Evolutionary conservation across 2,329 filamentous ascomycete genomes (phyloP).

Genomic region (Malbranchea cinnamomea): DNA sequence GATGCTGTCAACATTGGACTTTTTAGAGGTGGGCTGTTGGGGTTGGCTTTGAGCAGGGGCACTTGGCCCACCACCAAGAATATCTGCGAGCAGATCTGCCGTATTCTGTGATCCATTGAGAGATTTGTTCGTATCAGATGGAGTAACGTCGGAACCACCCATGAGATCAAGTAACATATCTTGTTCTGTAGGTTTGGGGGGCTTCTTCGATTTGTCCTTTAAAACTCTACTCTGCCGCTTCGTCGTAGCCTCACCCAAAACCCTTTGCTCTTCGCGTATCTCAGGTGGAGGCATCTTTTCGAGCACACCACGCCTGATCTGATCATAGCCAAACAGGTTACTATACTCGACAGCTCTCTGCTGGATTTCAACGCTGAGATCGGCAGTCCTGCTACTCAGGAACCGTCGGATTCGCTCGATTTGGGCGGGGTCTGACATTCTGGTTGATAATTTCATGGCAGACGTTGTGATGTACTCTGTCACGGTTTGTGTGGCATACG

Average conservation of each 20-base stretch:
- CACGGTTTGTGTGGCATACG: conserved; percentile 77
- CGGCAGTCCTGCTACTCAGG: conserved; percentile 63
- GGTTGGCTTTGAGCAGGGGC: conserved; percentile 39
- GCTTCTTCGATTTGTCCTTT: conserved; percentile 60
- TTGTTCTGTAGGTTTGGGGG: conserved; percentile 72
- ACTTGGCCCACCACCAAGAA: conserved; percentile 54
- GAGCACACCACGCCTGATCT: conserved; percentile 74
- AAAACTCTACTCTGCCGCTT: conserved; percentile 47
- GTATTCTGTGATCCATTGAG: conserved; percentile 53
- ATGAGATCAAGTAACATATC: conserved; percentile 87
- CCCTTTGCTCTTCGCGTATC: conserved; percentile 87
- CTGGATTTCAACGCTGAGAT: conserved; percentile 88
- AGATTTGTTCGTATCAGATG: conserved; percentile 38
- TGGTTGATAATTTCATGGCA: conserved; percentile 84
- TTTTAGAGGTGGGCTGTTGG: conserved; percentile 29
- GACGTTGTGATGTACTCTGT: conserved; percentile 94
- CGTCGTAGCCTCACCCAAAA: conserved; percentile 65
- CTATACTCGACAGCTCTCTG: conserved; percentile 90
- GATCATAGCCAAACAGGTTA: conserved; percentile 83
- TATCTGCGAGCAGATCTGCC: conserved; percentile 78
- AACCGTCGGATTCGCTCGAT: conserved; percentile 71
- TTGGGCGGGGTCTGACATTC: conserved; percentile 70
- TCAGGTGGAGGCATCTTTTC: conserved; percentile 97
- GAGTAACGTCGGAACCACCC: conserved; percentile 58
- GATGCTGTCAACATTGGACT: conserved; percentile 55